These are phyloP conservation scores for Aspergillus versicolor DNA, from an alignment of 2,329 filamentous ascomycete genomes.

Conservation along the genomic window DNA sequence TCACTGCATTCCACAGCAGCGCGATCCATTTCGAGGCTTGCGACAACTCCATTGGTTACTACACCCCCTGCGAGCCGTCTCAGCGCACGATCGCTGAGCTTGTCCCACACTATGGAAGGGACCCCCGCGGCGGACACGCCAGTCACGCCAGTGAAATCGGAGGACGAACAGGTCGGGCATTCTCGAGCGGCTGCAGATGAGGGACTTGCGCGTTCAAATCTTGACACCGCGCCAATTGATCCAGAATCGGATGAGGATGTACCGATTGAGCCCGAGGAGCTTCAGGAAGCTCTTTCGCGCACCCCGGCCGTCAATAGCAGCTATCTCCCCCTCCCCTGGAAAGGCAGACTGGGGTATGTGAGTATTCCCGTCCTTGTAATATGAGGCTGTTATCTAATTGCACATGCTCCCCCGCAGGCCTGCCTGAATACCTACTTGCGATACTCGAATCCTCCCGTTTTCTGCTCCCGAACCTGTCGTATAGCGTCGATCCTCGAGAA, in stretches of 20 bases:
- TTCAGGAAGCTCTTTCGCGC: slow-evolving; percentile 59
- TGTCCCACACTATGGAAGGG: not conserved
- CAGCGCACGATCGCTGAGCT: not conserved
- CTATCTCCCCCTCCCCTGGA: slow-evolving; percentile 85
- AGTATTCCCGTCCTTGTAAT: slow-evolving; percentile 29
- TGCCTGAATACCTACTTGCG: slow-evolving; percentile 92
- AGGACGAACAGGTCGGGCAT: not conserved
- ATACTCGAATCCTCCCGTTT: slow-evolving; percentile 76
- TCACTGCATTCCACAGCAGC: slow-evolving; percentile 17
- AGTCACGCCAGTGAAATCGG: not conserved
- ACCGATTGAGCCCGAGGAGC: slow-evolving; percentile 54
- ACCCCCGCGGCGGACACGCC: not conserved
- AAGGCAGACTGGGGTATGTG: slow-evolving; percentile 84
- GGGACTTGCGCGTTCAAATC: slow-evolving; percentile 10
- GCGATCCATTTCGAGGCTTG: slow-evolving; percentile 12
- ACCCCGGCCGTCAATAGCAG: slow-evolving; percentile 79
- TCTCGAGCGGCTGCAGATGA: not conserved
- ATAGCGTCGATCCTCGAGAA: slow-evolving; percentile 90
- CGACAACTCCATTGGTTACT: not conserved
- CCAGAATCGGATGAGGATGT: slow-evolving; percentile 57
- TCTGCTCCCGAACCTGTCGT: slow-evolving; percentile 86
- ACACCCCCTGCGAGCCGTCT: slow-evolving; percentile 4
- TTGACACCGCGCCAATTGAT: slow-evolving; percentile 37
- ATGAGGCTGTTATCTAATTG: not conserved
- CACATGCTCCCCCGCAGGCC: slow-evolving; percentile 53